phyloP scores from a whole-genome alignment of 2,329 filamentous ascomycete genomes.

The Triangularia verruculosa region DNA sequence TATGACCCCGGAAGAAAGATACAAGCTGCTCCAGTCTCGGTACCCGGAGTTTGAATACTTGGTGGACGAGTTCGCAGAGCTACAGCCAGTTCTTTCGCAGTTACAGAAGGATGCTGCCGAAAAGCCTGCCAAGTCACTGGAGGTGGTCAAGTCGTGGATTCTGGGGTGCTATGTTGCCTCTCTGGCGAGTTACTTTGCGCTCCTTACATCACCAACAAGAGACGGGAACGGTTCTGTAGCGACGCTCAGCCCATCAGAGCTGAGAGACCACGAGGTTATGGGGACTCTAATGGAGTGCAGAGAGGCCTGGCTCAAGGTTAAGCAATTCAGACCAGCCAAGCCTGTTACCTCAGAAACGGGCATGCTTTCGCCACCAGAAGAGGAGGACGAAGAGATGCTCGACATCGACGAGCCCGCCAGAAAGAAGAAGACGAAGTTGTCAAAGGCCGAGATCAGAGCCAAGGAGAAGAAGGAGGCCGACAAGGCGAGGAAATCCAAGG shows the following conservation, averaged over 20 bases:
- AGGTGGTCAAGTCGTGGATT: conserved; percentile 72
- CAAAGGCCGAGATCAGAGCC: conserved; percentile 36
- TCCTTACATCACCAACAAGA: conserved; percentile 77
- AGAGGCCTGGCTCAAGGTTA: conserved; percentile 73
- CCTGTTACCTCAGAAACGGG: conserved; percentile 30
- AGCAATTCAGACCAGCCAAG: conserved; percentile 56
- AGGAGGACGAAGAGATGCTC: conserved; percentile 32
- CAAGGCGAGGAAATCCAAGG: conserved; percentile 44
- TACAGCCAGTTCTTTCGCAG: conserved; percentile 63
- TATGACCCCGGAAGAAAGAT: conserved; percentile 71
- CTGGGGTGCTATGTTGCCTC: conserved; percentile 82
- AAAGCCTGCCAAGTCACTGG: conserved; percentile 51
- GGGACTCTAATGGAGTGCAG: conserved; percentile 75
- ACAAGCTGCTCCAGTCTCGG: conserved; percentile 70
- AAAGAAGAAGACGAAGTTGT: conserved; percentile 34
- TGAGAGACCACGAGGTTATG: conserved; percentile 92
- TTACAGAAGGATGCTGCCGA: conserved; percentile 57
- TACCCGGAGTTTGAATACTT: conserved; percentile 93
- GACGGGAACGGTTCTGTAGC: conserved; percentile 52
- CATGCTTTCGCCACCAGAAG: conserved; percentile 34
- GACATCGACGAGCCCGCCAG: conserved; percentile 15
- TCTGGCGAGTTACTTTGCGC: conserved; percentile 89
- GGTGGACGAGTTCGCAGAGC: conserved; percentile 71
- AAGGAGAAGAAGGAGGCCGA: conserved; percentile 43
- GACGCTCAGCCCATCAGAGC: conserved; percentile 69